phyloP scores from a whole-genome alignment of 345 rosid species.

The Geranium brycei region DNA sequence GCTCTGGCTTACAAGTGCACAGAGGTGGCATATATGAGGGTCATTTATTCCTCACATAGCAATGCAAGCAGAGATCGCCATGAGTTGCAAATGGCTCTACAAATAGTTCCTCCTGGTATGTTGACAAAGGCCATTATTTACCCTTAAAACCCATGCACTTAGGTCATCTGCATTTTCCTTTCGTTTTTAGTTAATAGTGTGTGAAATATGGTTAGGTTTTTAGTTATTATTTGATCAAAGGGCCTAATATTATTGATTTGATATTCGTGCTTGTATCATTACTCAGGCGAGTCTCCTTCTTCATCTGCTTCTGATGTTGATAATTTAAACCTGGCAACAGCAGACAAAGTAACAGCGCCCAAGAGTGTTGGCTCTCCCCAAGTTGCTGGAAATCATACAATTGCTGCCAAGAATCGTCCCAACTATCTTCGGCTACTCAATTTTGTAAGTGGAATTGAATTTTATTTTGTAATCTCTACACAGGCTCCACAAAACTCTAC shows the following conservation, averaged over 20 bases:
- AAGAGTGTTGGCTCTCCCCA: constrained; percentile 30
- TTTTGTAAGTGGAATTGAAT: constrained; percentile 42
- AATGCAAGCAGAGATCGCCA: constrained; percentile 31
- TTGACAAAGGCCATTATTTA: background rate
- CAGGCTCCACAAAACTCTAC: background rate
- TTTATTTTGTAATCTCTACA: background rate
- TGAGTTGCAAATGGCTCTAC: constrained; percentile 42
- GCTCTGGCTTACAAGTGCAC: constrained; percentile 77
- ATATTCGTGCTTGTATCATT: constrained; percentile 3
- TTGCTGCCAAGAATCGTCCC: constrained; percentile 32
- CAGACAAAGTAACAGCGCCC: constrained; percentile 35
- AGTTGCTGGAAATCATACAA: constrained; percentile 33
- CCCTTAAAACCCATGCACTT: background rate
- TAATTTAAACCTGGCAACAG: constrained; percentile 42
- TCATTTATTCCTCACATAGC: constrained; percentile 36
- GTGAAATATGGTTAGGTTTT: too few species aligned
- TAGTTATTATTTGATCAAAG: background rate
- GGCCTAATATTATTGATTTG: background rate
- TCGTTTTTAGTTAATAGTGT: background rate
- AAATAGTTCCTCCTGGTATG: constrained; percentile 46
- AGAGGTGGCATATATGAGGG: constrained; percentile 67
- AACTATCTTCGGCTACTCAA: constrained; percentile 40
- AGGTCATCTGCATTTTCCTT: background rate
- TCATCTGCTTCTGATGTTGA: constrained; percentile 83
- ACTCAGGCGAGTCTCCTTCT: constrained; percentile 79